Evolutionary conservation across 768 basidiomycete species (phyloP).

Genomic region (Podaxis mareebaensis): DNA sequence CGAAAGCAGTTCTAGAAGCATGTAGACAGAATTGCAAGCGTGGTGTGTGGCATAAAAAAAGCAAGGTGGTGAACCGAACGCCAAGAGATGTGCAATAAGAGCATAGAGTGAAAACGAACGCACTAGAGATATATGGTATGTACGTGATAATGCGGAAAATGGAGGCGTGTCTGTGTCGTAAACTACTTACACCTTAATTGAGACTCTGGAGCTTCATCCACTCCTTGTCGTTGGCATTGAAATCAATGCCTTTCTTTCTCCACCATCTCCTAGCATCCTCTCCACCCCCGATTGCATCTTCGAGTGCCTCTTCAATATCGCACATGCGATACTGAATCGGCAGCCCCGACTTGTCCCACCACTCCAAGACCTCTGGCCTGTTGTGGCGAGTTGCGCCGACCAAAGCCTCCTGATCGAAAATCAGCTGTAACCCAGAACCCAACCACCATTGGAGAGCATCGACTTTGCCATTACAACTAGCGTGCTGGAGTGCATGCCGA

Average conservation of each 20-base stretch:
- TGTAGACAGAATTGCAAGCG: neutral
- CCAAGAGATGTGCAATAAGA: neutral
- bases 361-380: slow-evolving; percentile 78
- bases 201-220: slow-evolving; percentile 85
- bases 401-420: slow-evolving; percentile 80
- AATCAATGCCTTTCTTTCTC: slow-evolving; percentile 78
- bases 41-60: neutral
- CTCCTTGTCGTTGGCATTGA: slow-evolving; percentile 81
- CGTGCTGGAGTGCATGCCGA: slow-evolving; percentile 72
- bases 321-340: slow-evolving; percentile 87
- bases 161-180: slow-evolving; percentile 1
- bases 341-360: slow-evolving; percentile 84
- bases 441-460: slow-evolving; percentile 86
- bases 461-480: slow-evolving; percentile 78
- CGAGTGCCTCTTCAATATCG: slow-evolving; percentile 89
- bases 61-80: neutral
- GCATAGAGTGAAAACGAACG: no score
- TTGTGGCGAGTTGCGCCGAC: slow-evolving; percentile 82
- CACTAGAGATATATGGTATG: neutral
- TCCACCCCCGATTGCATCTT: slow-evolving; percentile 84
- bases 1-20: neutral
- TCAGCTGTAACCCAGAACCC: slow-evolving; percentile 70
- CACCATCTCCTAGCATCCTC: slow-evolving; percentile 79
- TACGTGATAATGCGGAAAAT: slow-evolving; percentile 17
- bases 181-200: slow-evolving; percentile 43